These are phyloP conservation scores for Ophiosphaerella narmari DNA, from an alignment of 2,329 filamentous ascomycete species.

Conservation along the genomic window DNA sequence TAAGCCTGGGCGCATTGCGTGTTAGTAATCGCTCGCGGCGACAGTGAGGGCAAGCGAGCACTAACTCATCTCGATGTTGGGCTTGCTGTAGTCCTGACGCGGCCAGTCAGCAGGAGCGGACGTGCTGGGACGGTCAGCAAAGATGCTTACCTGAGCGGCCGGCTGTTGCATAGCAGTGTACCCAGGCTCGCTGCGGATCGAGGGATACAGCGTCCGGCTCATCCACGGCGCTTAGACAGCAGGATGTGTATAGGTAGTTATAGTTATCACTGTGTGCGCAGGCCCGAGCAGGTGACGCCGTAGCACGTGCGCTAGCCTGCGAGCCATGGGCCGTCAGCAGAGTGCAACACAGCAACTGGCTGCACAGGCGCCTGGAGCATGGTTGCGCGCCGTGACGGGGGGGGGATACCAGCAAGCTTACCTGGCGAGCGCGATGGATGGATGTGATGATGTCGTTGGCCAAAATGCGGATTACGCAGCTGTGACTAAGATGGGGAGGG, in stretches of 20 bases:
- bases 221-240: conserved; percentile 14
- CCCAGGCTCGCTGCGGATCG: conserved; percentile 36
- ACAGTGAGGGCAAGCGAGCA: conserved; percentile 18
- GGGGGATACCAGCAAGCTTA: conserved; percentile 12
- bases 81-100: conserved; percentile 39
- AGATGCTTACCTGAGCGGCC: conserved; percentile 59
- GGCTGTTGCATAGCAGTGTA: conserved; percentile 45
- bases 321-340: conserved; percentile 13
- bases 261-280: background rate
- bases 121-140: conserved; percentile 22
- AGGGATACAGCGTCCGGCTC: conserved; percentile 39
- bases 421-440: conserved; percentile 8
- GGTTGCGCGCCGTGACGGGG: conserved; percentile 9
- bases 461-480: conserved; percentile 24
- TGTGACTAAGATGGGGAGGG: conserved; percentile 24
- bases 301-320: conserved; percentile 6
- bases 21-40: conserved; percentile 38
- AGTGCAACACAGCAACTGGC: background rate
- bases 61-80: conserved; percentile 51
- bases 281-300: conserved; percentile 7
- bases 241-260: too few relatives aligned
- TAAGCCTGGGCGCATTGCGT: conserved; percentile 54
- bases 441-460: conserved; percentile 20
- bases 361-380: conserved; percentile 8
- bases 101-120: conserved; percentile 32